A percentile compares a stretch with the other conserved stretches of the same genome.
Evolutionary conservation across 2,329 filamentous ascomycete species (phyloP).

Genomic region (Cladophialophora bantiana): DNA sequence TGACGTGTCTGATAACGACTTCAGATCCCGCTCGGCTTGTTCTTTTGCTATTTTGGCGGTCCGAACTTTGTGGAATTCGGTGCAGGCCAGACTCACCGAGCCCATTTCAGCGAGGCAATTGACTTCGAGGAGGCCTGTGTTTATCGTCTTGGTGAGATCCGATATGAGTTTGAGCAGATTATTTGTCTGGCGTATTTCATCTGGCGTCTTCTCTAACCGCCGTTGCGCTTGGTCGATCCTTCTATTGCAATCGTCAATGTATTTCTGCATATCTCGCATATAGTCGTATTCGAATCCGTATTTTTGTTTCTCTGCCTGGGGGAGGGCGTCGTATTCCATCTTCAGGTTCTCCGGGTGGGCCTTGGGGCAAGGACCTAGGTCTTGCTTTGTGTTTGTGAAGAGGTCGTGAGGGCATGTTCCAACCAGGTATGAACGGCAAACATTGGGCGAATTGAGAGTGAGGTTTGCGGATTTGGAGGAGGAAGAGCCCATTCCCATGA

Average conservation of each 20-base stretch:
- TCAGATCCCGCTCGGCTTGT: slow-evolving; percentile 85
- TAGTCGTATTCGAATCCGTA: slow-evolving; percentile 97
- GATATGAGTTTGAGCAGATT: slow-evolving; percentile 84
- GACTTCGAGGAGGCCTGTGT: slow-evolving; percentile 83
- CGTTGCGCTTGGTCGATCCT: slow-evolving; percentile 90
- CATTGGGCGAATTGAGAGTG: slow-evolving; percentile 87
- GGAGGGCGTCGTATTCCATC: slow-evolving; percentile 80
- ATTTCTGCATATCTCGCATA: slow-evolving; percentile 91
- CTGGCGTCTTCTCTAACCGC: slow-evolving; percentile 85
- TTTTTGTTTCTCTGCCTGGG: slow-evolving; percentile 73
- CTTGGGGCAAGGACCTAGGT: slow-evolving; percentile 87
- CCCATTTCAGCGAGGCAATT: slow-evolving; percentile 82
- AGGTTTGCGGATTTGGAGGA: slow-evolving; percentile 77
- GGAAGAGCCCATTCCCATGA: slow-evolving; percentile 78
- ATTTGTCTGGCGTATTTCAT: slow-evolving; percentile 96
- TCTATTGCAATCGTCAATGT: slow-evolving; percentile 95
- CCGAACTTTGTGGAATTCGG: slow-evolving; percentile 86
- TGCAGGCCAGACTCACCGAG: slow-evolving; percentile 79
- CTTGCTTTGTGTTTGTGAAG: slow-evolving; percentile 99
- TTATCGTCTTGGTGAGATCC: slow-evolving; percentile 78
- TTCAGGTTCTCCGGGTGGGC: slow-evolving; percentile 89
- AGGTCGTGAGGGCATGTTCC: slow-evolving; percentile 97
- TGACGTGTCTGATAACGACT: slow-evolving; percentile 86
- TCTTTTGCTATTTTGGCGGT: slow-evolving; percentile 81
- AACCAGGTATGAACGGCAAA: slow-evolving; percentile 91